phyloP scores from a whole-genome alignment of 257 asterid genomes.

The Solanum acaule region DNA sequence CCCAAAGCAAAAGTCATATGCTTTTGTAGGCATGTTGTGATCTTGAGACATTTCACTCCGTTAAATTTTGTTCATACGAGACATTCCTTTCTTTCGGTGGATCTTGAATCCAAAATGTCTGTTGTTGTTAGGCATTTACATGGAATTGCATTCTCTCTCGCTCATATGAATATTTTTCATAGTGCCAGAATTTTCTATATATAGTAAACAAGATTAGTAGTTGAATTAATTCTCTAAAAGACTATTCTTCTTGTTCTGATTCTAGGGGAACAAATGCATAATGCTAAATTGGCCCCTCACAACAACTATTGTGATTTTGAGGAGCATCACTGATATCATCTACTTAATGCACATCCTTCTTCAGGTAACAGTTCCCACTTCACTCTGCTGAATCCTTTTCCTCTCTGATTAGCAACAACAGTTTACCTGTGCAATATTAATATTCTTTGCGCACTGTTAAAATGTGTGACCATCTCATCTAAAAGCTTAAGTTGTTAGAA shows the following conservation, averaged over 20 bases:
- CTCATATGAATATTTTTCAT: not conserved
- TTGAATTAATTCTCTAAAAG: not conserved
- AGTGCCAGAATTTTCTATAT: not conserved
- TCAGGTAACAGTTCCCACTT: conserved; percentile 46
- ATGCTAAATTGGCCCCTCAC: conserved; percentile 47
- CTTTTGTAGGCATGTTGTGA: not conserved
- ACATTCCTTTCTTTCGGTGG: not conserved
- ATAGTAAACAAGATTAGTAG: not conserved
- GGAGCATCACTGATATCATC: conserved; percentile 71
- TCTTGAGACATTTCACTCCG: not conserved
- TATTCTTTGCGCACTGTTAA: not conserved
- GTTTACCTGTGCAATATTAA: not conserved
- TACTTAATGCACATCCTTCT: conserved; percentile 72
- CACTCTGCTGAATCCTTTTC: not conserved
- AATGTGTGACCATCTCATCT: not conserved
- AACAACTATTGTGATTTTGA: conserved; percentile 40
- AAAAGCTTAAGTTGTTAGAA: not conserved
- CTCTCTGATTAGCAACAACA: not conserved
- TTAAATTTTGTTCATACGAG: not conserved
- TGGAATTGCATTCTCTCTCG: not conserved
- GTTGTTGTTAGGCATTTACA: not conserved
- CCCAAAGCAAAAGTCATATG: not conserved
- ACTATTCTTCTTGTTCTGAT: not conserved
- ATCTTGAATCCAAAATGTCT: not conserved
- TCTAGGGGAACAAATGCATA: conserved; percentile 64